Evolutionary conservation across 2,329 filamentous ascomycete genomes (phyloP), one percentile per base, ranked within the genome.

Genomic region (Trichoderma arundinaceum): DNA sequence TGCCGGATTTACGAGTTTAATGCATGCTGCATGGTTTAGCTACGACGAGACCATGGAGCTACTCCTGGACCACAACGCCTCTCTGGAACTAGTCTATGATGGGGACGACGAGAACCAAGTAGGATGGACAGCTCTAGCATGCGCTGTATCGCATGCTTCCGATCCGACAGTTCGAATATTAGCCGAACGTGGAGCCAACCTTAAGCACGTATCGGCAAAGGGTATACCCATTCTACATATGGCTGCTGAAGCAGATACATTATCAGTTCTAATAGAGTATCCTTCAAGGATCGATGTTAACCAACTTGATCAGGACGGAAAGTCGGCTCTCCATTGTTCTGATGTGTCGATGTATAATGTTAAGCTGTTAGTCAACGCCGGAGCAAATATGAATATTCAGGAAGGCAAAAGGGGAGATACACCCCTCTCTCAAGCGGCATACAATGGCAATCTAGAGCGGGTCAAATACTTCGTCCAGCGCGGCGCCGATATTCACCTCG

Each of bases 401-500:
- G 52, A 63, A 12, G 39, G 13, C 4, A 22, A 17, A 38, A 53
- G 32, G 35, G 54, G 56, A 2, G 52, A 68, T 41, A 68, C 64
- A 7, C 22, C 57, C 4, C 38, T 68, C 8, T 48, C 65, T 4
- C 28, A 52, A 10, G 63, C 66, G 8, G 46, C 49, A 22, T 54
- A 44, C 12, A 15, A 10, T 15, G 52, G 64, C 3, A n/a, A 59
- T n/a, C 38, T 68, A 3, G 66, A 68, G 1, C 63, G 63, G 3
- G 58, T 52, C 32, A 32, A 66, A 46, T 66, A 66, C 22, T 44
- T 68, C n/a, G 6, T 68, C 17, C 63, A 66, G 12, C 38, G 46
- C 10, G 60, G 61, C 15, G 67, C 67, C n/a, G 22, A 65, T n/a
- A 56, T 67, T 8, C 48, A 68, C 19, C 65, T 64, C 12, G 65